Evolutionary conservation across 2,329 filamentous ascomycete genomes (phyloP).

Genomic region (Fusarium brachygibbosum): DNA sequence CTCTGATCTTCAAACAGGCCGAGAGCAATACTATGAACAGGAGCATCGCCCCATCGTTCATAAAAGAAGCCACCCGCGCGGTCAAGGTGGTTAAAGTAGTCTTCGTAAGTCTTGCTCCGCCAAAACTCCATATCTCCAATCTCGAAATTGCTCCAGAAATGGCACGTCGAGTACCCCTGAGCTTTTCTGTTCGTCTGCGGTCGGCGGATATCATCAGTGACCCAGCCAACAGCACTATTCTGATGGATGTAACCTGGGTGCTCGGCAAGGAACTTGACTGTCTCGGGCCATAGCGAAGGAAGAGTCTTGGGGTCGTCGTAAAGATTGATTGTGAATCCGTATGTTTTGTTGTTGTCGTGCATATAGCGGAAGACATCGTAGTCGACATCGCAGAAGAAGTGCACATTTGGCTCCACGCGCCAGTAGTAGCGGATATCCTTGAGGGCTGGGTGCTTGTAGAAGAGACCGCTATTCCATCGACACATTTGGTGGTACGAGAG

Average conservation of each 20-base stretch:
- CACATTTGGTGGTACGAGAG: slow-evolving; percentile 99
- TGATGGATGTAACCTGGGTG: slow-evolving; percentile 84
- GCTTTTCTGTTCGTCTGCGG: slow-evolving; percentile 85
- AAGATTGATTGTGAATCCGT: slow-evolving; percentile 97
- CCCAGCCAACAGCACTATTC: slow-evolving; percentile 89
- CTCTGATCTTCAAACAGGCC: slow-evolving; percentile 91
- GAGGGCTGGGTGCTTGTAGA: slow-evolving; percentile 95
- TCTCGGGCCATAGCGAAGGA: slow-evolving; percentile 94
- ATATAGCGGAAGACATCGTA: slow-evolving; percentile 99
- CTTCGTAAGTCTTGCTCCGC: slow-evolving; percentile 89
- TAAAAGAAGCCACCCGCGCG: slow-evolving; percentile 98
- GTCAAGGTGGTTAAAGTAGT: slow-evolving; percentile 98
- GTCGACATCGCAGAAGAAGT: slow-evolving; percentile 99
- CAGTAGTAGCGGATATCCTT: slow-evolving; percentile 91
- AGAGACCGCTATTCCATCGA: slow-evolving; percentile 97
- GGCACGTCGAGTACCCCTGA: slow-evolving; percentile 96
- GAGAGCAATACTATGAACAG: slow-evolving; percentile 93
- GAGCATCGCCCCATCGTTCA: slow-evolving; percentile 97
- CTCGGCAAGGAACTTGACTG: slow-evolving; percentile 86
- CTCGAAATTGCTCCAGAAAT: slow-evolving; percentile 99
- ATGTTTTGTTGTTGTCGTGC: slow-evolving; percentile 98
- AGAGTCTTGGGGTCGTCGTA: slow-evolving; percentile 93
- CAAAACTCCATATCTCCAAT: slow-evolving; percentile 95
- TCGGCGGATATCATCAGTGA: slow-evolving; percentile 81
- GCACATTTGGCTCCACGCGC: slow-evolving; percentile 98